These are phyloP conservation scores for Plantago major DNA, from an alignment of 257 asterid genomes.

Conservation along the genomic window DNA sequence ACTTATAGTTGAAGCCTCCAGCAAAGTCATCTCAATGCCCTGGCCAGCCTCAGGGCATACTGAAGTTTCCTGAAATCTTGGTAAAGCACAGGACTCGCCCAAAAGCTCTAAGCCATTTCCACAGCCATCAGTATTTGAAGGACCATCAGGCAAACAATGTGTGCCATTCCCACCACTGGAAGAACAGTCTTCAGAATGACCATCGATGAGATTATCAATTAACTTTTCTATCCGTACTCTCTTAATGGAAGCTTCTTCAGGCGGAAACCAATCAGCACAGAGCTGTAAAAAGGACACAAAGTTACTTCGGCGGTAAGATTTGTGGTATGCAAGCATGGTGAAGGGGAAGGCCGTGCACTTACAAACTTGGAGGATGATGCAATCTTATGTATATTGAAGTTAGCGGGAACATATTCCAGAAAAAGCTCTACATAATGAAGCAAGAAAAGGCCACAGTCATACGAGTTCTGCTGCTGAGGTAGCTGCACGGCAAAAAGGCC, in stretches of 20 bases:
- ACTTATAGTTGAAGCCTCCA: constrained; percentile 44
- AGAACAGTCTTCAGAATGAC: constrained; percentile 41
- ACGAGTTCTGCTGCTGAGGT: constrained; percentile 89
- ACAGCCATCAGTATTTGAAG: constrained; percentile 21
- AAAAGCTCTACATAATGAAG: constrained; percentile 91
- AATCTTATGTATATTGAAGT: constrained; percentile 62
- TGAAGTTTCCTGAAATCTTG: constrained; percentile 17
- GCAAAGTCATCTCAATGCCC: constrained; percentile 57
- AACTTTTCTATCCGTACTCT: constrained; percentile 63
- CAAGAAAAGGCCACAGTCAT: constrained; percentile 91
- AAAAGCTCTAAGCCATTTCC: constrained; percentile 35
- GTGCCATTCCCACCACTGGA: constrained; percentile 33
- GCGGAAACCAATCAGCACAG: constrained; percentile 72
- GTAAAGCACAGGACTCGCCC: constrained; percentile 14
- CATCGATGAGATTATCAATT: constrained; percentile 52
- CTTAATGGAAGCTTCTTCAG: constrained; percentile 72
- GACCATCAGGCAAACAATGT: constrained; percentile 29
- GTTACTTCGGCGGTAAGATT: constrained; percentile 17
- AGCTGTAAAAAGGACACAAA: constrained; percentile 41
- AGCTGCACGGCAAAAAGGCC: constrained; percentile 45
- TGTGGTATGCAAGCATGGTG: constrained; percentile 13
- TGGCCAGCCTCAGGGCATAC: constrained; percentile 30
- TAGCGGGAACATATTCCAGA: constrained; percentile 68
- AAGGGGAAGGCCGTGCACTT: constrained; percentile 33
- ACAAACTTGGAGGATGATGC: constrained; percentile 61